A percentile compares a stretch with the other conserved stretches of the same genome.
Conservation (phyloP, 2,329 filamentous ascomycete species). For the Cladobotryum mycophilum region DNA sequence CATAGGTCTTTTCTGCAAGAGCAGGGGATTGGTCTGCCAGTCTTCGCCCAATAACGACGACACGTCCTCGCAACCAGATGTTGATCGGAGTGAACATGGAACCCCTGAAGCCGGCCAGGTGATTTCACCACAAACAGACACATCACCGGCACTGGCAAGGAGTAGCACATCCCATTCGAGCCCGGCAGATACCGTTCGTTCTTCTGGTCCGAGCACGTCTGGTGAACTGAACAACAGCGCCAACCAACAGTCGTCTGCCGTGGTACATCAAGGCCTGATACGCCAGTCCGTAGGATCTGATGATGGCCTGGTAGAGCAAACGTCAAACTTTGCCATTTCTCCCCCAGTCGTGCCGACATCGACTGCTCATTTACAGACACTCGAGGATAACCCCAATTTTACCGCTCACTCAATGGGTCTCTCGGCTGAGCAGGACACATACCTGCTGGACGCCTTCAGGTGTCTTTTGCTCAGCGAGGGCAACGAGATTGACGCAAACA, state of each 20-base stretch:
- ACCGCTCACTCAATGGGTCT: conserved; percentile 41
- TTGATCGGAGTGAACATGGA: conserved; percentile 7
- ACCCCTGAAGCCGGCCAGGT: conserved; percentile 5
- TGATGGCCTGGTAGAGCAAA: not conserved
- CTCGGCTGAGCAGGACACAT: conserved; percentile 40
- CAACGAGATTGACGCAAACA: conserved; percentile 38
- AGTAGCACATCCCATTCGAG: conserved; percentile 10
- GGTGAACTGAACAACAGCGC: not conserved
- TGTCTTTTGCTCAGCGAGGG: conserved; percentile 40
- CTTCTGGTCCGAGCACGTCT: conserved; percentile 6
- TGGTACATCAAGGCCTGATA: conserved; percentile 22
- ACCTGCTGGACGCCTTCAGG: conserved; percentile 40
- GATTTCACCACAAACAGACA: conserved; percentile 3
- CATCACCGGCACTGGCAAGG: conserved; percentile 7
- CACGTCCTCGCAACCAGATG: conserved; percentile 3
- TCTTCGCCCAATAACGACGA: conserved; percentile 20
- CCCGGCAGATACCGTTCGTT: conserved; percentile 9
- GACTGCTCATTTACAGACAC: conserved; percentile 23
- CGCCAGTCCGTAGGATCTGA: conserved; percentile 8
- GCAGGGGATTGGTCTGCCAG: conserved; percentile 26
- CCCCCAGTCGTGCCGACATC: not conserved
- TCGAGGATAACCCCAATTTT: conserved; percentile 36
- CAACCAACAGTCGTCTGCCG: conserved; percentile 9
- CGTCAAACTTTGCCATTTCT: conserved; percentile 3
- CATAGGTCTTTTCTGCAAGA: conserved; percentile 30